These are phyloP conservation scores for Trichoderma arundinaceum DNA, from an alignment of 2,329 filamentous ascomycete species.

Conservation along the genomic window DNA sequence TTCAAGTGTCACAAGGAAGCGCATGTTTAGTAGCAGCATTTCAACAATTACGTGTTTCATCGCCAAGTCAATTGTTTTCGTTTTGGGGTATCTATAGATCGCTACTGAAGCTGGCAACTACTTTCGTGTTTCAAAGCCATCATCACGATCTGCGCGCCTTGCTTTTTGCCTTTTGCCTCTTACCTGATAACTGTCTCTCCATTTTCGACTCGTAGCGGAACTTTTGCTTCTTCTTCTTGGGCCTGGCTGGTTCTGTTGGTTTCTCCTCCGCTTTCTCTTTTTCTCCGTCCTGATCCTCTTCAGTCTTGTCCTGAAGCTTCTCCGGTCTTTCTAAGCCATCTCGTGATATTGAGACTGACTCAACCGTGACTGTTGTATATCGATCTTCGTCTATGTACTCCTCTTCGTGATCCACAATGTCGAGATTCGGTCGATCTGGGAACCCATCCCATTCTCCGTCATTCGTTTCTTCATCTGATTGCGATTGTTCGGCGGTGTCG, in stretches of 20 bases:
- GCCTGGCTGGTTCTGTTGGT: slow-evolving; percentile 44
- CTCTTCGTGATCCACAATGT: slow-evolving; percentile 78
- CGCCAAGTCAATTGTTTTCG: slow-evolving; percentile 38
- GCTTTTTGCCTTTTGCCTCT: slow-evolving; percentile 73
- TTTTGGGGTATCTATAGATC: slow-evolving; percentile 43
- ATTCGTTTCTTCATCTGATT: slow-evolving; percentile 42
- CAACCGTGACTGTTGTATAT: slow-evolving; percentile 93
- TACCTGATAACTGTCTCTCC: slow-evolving; percentile 75
- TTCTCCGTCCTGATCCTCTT: slow-evolving; percentile 43
- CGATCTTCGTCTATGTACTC: slow-evolving; percentile 97
- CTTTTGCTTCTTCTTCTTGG: slow-evolving; percentile 85
- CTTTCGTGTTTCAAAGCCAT: slow-evolving; percentile 3
- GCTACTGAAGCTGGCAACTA: slow-evolving; percentile 19
- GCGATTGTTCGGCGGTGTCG: slow-evolving; percentile 34
- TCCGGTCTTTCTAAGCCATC: slow-evolving; percentile 69
- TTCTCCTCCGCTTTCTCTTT: slow-evolving; percentile 41
- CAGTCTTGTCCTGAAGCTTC: slow-evolving; percentile 47
- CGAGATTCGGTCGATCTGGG: slow-evolving; percentile 54
- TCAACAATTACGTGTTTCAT: slow-evolving; percentile 39
- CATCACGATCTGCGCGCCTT: slow-evolving; percentile 40
- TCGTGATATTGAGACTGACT: slow-evolving; percentile 80
- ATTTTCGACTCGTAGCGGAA: slow-evolving; percentile 92
- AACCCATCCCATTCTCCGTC: slow-evolving; percentile 71
- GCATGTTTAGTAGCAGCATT: slow-evolving; percentile 41
- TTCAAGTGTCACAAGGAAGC: slow-evolving; percentile 40